phyloP scores from a whole-genome alignment of 805 yeast genomes.

The Debaryomyces tyrocola region DNA sequence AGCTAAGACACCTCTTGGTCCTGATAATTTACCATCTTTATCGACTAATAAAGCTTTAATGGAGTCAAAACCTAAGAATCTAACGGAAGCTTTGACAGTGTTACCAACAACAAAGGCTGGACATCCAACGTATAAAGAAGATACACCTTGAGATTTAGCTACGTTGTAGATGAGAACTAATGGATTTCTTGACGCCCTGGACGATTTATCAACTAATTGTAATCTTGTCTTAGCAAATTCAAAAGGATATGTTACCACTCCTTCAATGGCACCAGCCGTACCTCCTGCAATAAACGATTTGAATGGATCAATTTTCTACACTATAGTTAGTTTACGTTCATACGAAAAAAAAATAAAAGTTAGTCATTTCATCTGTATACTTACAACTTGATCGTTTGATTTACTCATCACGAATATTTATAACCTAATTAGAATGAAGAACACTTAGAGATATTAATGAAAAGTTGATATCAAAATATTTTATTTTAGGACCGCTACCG shows the following conservation, averaged over 20 bases:
- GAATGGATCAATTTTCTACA: constrained; percentile 59
- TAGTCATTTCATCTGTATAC: neutral
- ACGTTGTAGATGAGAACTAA: constrained; percentile 72
- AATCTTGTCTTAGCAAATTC: constrained; percentile 95
- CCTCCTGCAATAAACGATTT: constrained; percentile 95
- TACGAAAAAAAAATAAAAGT: neutral
- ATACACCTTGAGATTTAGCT: constrained; percentile 74
- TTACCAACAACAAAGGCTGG: constrained; percentile 96
- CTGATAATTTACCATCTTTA: constrained; percentile 81
- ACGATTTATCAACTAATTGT: constrained; percentile 70
- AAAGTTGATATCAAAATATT: neutral
- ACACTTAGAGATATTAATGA: neutral
- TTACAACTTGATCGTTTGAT: neutral
- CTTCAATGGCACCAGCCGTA: constrained; percentile 94
- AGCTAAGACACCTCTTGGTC: constrained; percentile 89
- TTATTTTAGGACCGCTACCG: neutral
- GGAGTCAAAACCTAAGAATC: constrained; percentile 90
- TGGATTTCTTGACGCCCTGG: constrained; percentile 78
- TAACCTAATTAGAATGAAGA: neutral
- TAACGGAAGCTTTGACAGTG: constrained; percentile 93
- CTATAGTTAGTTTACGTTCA: constrained; percentile 10
- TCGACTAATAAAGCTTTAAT: constrained; percentile 78
- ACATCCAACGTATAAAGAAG: constrained; percentile 88
- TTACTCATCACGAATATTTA: neutral
- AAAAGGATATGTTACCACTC: constrained; percentile 89